phyloP scores from a whole-genome alignment of 2,329 filamentous ascomycete species.

The Fonsecaea pugnacius region DNA sequence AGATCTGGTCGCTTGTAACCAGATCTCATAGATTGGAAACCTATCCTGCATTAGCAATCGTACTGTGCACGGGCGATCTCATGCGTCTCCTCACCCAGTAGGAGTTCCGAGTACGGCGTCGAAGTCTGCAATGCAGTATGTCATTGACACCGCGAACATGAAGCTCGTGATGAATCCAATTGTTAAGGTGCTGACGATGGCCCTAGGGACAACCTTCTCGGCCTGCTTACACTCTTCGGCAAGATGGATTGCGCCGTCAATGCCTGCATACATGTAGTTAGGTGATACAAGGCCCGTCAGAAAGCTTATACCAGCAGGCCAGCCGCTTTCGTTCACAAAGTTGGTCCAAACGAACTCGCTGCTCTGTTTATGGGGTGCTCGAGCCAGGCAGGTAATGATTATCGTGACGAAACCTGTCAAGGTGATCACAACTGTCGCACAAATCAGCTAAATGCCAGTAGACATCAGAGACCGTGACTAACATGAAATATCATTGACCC shows the following conservation, averaged over 20 bases:
- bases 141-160: slow-evolving; percentile 29
- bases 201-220: slow-evolving; percentile 41
- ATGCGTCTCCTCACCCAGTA: not conserved
- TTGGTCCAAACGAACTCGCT: slow-evolving; percentile 34
- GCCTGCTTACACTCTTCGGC: slow-evolving; percentile 46
- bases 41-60: not conserved
- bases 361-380: slow-evolving; percentile 27
- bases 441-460: not conserved
- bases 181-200: slow-evolving; percentile 42
- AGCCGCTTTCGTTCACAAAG: slow-evolving; percentile 35
- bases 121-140: slow-evolving; percentile 34
- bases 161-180: slow-evolving; percentile 44
- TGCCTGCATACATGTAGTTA: slow-evolving; percentile 46
- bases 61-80: not conserved
- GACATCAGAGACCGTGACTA: slow-evolving; percentile 14
- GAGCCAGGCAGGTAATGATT: slow-evolving; percentile 41
- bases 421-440: slow-evolving; percentile 31
- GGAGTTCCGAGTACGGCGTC: slow-evolving; percentile 19
- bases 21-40: slow-evolving; percentile 34
- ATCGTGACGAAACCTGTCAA: slow-evolving; percentile 41
- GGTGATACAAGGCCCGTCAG: slow-evolving; percentile 48
- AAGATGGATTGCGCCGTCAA: slow-evolving; percentile 47
- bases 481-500: slow-evolving; percentile 31
- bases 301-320: slow-evolving; percentile 42
- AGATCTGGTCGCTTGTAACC: slow-evolving; percentile 34